phyloP scores from a whole-genome alignment of 1,139 yeast species.

The Sugiyamaella paludigena region DNA sequence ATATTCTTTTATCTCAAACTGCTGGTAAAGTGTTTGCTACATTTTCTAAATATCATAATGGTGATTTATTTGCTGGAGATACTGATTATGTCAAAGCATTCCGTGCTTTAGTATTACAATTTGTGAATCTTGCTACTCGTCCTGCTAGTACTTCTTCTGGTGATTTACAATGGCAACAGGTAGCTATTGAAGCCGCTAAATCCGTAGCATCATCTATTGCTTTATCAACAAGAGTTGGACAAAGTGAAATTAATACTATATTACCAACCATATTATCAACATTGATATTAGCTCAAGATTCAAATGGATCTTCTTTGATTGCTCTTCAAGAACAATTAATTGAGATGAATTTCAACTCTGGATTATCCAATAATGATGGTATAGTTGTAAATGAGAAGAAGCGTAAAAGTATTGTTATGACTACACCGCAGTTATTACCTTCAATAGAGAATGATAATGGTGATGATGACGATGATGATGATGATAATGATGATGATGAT shows the following conservation, averaged over 20 bases:
- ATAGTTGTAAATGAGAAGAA: not conserved
- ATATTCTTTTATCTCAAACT: slow-evolving; percentile 55
- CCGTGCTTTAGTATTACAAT: slow-evolving; percentile 39
- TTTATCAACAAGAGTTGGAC: slow-evolving; percentile 42
- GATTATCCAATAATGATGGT: not conserved
- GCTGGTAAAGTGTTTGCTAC: slow-evolving; percentile 47
- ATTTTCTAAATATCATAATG: slow-evolving; percentile 65
- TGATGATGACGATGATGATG: slow-evolving; percentile 8
- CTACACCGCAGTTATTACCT: not conserved
- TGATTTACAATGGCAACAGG: slow-evolving; percentile 49
- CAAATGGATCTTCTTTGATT: slow-evolving; percentile 21
- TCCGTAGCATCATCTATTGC: slow-evolving; percentile 48
- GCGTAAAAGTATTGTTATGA: slow-evolving; percentile 2
- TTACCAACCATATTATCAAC: slow-evolving; percentile 44
- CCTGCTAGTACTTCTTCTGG: slow-evolving; percentile 37
- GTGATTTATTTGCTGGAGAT: slow-evolving; percentile 71
- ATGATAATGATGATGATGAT: not conserved
- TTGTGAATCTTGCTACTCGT: slow-evolving; percentile 18
- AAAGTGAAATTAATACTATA: slow-evolving; percentile 41
- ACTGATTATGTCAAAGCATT: slow-evolving; percentile 55
- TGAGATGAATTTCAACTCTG: not conserved
- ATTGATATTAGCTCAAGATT: slow-evolving; percentile 20
- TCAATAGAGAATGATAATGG: not conserved
- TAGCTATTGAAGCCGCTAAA: slow-evolving; percentile 47
- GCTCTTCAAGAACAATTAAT: slow-evolving; percentile 20